Evolutionary conservation across 179 eudicot species (phyloP).

Genomic region (Spergularia azorica): DNA sequence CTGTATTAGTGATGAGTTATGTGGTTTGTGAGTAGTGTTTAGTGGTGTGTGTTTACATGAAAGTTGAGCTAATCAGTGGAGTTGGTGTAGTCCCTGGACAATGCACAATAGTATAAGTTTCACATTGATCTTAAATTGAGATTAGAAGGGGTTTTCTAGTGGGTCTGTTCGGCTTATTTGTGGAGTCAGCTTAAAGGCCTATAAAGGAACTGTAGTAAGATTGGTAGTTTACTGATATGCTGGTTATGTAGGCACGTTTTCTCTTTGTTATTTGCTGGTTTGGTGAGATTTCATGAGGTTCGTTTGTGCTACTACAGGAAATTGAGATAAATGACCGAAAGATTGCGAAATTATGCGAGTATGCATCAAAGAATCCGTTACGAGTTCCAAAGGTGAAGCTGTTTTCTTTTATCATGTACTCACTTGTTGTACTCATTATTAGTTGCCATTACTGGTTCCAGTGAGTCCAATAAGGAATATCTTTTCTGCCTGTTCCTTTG

Average conservation of each 20-base stretch:
- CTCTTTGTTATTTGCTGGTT: not conserved
- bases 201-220: not conserved
- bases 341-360: constrained; percentile 87
- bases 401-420: not conserved
- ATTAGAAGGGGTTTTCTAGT: not conserved
- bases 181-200: not conserved
- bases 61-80: not conserved
- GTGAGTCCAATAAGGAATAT: not conserved
- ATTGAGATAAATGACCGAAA: constrained; percentile 83
- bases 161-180: constrained; percentile 6
- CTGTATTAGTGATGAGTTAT: not conserved
- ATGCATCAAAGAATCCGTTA: constrained; percentile 76
- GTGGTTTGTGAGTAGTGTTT: constrained; percentile 2
- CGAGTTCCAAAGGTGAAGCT: constrained; percentile 74
- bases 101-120: not conserved
- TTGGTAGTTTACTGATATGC: constrained; percentile 1
- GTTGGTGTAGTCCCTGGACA: not conserved
- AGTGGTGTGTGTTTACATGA: constrained; percentile 6
- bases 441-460: not conserved
- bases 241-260: not conserved
- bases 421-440: not conserved
- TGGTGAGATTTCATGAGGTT: constrained; percentile 8
- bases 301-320: constrained; percentile 45
- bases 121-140: not conserved
- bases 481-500: not conserved